Conservation (phyloP, 495 filamentous ascomycete species). For the Aspergillus hancockii region DNA sequence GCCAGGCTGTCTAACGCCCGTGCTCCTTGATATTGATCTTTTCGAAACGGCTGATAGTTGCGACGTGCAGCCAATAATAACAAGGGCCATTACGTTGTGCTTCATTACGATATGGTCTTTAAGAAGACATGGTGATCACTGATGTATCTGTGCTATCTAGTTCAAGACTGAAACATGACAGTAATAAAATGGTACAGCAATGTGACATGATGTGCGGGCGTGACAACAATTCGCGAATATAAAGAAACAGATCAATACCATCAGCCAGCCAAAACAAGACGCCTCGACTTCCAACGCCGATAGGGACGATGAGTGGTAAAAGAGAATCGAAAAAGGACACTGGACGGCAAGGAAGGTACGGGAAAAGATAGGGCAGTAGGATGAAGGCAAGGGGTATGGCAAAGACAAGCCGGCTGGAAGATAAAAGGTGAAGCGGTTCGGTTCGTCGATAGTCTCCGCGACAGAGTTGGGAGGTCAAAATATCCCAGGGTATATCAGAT, state of each 20-base stretch:
- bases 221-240: slow-evolving; percentile 29
- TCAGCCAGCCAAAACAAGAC: slow-evolving; percentile 45
- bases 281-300: slow-evolving; percentile 52
- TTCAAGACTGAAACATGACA: slow-evolving; percentile 21
- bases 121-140: slow-evolving; percentile 21
- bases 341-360: slow-evolving; percentile 23
- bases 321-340: slow-evolving; percentile 36
- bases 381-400: slow-evolving; percentile 27
- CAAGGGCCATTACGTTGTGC: not conserved
- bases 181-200: slow-evolving; percentile 24
- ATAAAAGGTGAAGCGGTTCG: slow-evolving; percentile 13
- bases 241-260: slow-evolving; percentile 34
- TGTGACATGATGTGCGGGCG: slow-evolving; percentile 12
- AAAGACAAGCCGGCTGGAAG: slow-evolving; percentile 12
- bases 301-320: slow-evolving; percentile 41
- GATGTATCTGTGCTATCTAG: slow-evolving; percentile 30
- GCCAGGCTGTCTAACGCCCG: no score
- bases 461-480: slow-evolving; percentile 7
- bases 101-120: not conserved
- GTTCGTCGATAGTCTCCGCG: slow-evolving; percentile 11
- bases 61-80: not conserved
- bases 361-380: slow-evolving; percentile 21
- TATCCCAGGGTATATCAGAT: slow-evolving; percentile 15
- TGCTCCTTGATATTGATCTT: not conserved
- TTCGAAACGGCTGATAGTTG: not conserved